Conservation (phyloP, 73 alveolate genomes). For the Tetrahymena thermophila region DNA sequence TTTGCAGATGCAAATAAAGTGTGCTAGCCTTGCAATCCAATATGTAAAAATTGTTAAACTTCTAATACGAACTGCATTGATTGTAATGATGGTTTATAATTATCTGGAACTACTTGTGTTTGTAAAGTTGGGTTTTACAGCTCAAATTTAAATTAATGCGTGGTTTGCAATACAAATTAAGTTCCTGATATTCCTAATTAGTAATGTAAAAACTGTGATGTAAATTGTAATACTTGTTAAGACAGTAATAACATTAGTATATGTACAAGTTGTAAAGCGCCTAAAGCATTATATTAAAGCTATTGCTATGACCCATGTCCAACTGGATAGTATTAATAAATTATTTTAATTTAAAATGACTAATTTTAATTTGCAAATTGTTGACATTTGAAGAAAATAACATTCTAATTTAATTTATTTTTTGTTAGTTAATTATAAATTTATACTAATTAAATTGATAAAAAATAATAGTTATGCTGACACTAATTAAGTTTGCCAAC, state of each 20-base stretch:
- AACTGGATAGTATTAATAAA: neutral
- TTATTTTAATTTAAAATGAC: too few species aligned
- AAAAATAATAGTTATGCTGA: neutral
- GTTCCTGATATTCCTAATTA: neutral
- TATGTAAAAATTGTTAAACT: neutral
- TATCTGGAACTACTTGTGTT: neutral
- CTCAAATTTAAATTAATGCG: neutral
- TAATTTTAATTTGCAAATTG: too few species aligned
- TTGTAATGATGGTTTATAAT: neutral
- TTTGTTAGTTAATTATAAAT: too few species aligned
- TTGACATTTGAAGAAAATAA: neutral
- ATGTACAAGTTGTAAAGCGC: neutral
- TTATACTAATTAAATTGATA: too few species aligned
- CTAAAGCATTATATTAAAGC: neutral
- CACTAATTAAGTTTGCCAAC: neutral
- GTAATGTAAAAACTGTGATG: neutral
- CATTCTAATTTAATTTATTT: too few species aligned
- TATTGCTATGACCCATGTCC: neutral
- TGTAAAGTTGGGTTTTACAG: neutral
- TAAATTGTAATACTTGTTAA: neutral
- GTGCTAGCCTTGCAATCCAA: neutral
- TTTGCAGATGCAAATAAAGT: neutral
- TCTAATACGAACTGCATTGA: neutral
- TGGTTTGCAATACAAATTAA: neutral
- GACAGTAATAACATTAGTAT: neutral